phyloP scores from a whole-genome alignment of 176 grass and related monocot species.

The Themeda triandra region DNA sequence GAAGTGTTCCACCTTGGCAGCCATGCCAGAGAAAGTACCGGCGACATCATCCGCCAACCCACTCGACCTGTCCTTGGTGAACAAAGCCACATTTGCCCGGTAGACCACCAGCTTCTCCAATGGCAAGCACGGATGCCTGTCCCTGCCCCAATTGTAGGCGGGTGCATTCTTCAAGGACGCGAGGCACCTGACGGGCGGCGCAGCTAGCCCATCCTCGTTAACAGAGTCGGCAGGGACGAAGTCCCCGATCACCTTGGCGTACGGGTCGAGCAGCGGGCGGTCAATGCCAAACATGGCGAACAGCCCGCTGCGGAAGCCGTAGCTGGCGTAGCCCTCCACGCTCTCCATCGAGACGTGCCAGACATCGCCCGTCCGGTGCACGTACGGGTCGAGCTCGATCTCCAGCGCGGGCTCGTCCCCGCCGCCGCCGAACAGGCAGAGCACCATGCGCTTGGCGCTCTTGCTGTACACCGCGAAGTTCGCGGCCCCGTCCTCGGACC shows the following conservation, averaged over 20 bases:
- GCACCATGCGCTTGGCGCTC: constrained; percentile 51
- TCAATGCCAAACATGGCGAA: constrained; percentile 50
- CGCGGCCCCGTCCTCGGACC: constrained; percentile 40
- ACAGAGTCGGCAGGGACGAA: constrained; percentile 32
- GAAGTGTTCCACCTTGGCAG: constrained; percentile 63
- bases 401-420: constrained; percentile 51
- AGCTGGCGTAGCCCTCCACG: constrained; percentile 49
- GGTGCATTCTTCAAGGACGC: constrained; percentile 35
- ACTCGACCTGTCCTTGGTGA: constrained; percentile 58
- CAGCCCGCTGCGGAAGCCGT: constrained; percentile 66
- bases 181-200: constrained; percentile 49
- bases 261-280: constrained; percentile 68
- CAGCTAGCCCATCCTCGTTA: constrained; percentile 27
- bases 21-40: constrained; percentile 58
- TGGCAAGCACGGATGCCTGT: constrained; percentile 47
- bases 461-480: constrained; percentile 79
- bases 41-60: constrained; percentile 26
- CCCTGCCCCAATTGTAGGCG: constrained; percentile 59
- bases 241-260: constrained; percentile 63
- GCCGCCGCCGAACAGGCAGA: constrained; percentile 54
- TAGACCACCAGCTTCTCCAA: constrained; percentile 89
- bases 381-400: constrained; percentile 70
- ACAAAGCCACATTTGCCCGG: constrained; percentile 68
- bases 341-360: constrained; percentile 71
- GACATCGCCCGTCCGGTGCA: constrained; percentile 68